phyloP scores from a whole-genome alignment of 441 rosid species.

The Pelargonium citronellum region DNA sequence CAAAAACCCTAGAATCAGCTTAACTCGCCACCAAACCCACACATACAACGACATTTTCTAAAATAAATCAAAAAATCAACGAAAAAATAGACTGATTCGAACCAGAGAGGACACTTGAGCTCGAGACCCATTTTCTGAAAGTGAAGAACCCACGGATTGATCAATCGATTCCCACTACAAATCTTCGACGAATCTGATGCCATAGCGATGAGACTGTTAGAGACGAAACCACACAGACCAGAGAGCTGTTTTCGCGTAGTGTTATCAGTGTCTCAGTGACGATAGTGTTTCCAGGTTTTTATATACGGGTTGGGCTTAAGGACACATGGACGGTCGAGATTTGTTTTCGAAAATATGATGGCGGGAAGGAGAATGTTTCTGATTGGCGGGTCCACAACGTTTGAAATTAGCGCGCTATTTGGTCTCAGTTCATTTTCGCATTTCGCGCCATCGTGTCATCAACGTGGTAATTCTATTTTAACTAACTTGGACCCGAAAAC shows the following conservation, averaged over 20 bases:
- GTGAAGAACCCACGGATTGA: conserved; percentile 69
- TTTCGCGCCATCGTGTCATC: neutral
- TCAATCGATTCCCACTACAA: neutral
- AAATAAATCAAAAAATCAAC: neutral
- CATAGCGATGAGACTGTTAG: neutral
- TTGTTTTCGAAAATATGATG: neutral
- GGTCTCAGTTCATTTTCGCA: neutral
- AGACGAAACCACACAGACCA: no score
- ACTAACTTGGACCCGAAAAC: no score
- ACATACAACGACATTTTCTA: no score
- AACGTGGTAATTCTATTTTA: no score
- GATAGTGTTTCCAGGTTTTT: neutral
- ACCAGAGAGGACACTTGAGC: conserved; percentile 89
- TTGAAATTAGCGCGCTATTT: neutral
- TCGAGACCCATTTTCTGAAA: conserved; percentile 75
- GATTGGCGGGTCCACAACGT: neutral
- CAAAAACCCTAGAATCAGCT: neutral
- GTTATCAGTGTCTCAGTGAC: neutral
- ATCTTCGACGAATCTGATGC: neutral
- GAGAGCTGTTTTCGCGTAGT: neutral
- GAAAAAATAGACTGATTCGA: conserved; percentile 12
- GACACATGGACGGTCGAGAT: neutral
- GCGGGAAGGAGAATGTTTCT: neutral
- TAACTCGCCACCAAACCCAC: neutral
- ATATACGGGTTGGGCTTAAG: neutral